A percentile compares a stretch with the other conserved stretches of the same genome.
These are phyloP conservation scores for Peronospora farinosa DNA, from an alignment of 352 stramenopile genomes.

Conservation along the genomic window DNA sequence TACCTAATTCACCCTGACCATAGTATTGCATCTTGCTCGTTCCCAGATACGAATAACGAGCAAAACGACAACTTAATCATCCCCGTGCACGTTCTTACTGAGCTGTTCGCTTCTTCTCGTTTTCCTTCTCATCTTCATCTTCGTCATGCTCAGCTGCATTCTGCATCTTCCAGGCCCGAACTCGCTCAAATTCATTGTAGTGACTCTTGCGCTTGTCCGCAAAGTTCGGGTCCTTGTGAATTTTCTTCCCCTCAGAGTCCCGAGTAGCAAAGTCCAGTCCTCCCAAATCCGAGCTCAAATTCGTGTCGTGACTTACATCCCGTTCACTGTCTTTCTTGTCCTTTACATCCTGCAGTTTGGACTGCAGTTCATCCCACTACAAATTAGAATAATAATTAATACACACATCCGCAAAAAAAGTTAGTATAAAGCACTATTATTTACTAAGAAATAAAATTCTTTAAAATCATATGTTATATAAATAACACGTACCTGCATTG, in stretches of 20 bases:
- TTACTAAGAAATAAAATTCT: background rate
- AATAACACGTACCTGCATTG: conserved; percentile 35
- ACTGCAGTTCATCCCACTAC: conserved; percentile 66
- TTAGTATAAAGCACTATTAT: too few relatives aligned
- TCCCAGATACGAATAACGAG: background rate
- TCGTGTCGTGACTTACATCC: conserved; percentile 51
- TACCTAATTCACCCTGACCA: conserved; percentile 14
- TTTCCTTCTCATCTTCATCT: conserved; percentile 22
- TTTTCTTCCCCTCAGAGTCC: conserved; percentile 55
- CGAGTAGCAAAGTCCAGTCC: conserved; percentile 32
- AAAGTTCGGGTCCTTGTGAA: conserved; percentile 63
- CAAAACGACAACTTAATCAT: background rate
- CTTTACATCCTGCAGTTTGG: conserved; percentile 53
- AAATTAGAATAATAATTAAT: background rate
- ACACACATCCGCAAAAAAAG: background rate
- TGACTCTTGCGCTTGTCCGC: conserved; percentile 68
- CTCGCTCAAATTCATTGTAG: conserved; percentile 78
- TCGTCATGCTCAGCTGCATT: conserved; percentile 42
- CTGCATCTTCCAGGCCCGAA: conserved; percentile 62
- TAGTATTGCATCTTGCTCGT: background rate
- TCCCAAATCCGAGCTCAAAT: conserved; percentile 8
- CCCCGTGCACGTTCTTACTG: conserved; percentile 4
- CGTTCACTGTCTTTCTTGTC: conserved; percentile 49
- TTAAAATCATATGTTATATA: background rate
- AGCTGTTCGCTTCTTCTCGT: conserved; percentile 8